A percentile compares a stretch with the other conserved stretches of the same genome.
These are phyloP conservation scores for Cyclanthera cordifolia DNA, from an alignment of 306 rosid species.

Conservation along the genomic window DNA sequence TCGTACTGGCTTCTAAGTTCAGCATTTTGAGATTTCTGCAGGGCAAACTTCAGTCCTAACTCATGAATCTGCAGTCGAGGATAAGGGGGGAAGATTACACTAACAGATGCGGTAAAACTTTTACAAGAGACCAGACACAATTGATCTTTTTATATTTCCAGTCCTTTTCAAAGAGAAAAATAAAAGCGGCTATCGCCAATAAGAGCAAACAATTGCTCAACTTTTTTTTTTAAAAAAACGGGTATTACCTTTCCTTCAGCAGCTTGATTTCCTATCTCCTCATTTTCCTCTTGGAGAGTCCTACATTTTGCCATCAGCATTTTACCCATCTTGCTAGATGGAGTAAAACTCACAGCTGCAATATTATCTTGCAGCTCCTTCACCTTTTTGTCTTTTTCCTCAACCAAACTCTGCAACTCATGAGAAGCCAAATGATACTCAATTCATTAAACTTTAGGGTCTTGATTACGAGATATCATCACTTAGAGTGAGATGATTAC, in stretches of 20 bases:
- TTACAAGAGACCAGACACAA: not conserved
- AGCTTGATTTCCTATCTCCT: slow-evolving; percentile 94
- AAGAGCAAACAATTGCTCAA: too few species aligned
- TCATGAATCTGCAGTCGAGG: slow-evolving; percentile 61
- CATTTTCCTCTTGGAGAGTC: slow-evolving; percentile 94
- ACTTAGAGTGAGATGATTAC: not conserved
- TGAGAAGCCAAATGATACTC: not conserved
- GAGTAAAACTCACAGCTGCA: slow-evolving; percentile 73
- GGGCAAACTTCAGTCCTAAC: slow-evolving; percentile 61
- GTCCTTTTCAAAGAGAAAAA: too few species aligned
- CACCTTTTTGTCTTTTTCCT: slow-evolving; percentile 72
- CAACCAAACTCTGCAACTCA: slow-evolving; percentile 57
- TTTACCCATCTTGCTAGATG: slow-evolving; percentile 95
- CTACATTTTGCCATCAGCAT: slow-evolving; percentile 90
- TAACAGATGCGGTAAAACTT: not conserved
- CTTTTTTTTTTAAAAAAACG: too few species aligned
- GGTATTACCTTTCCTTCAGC: slow-evolving; percentile 77
- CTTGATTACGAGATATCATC: too few species aligned
- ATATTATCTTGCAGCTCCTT: slow-evolving; percentile 82
- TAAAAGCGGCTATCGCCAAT: too few species aligned
- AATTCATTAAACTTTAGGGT: not conserved
- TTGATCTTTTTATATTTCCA: too few species aligned
- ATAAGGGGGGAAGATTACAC: not conserved
- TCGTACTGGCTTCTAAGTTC: slow-evolving; percentile 72
- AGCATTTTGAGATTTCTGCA: slow-evolving; percentile 71